These are phyloP conservation scores for Scleromitrula shiraiana DNA, from an alignment of 2,329 filamentous ascomycete genomes.

Conservation along the genomic window DNA sequence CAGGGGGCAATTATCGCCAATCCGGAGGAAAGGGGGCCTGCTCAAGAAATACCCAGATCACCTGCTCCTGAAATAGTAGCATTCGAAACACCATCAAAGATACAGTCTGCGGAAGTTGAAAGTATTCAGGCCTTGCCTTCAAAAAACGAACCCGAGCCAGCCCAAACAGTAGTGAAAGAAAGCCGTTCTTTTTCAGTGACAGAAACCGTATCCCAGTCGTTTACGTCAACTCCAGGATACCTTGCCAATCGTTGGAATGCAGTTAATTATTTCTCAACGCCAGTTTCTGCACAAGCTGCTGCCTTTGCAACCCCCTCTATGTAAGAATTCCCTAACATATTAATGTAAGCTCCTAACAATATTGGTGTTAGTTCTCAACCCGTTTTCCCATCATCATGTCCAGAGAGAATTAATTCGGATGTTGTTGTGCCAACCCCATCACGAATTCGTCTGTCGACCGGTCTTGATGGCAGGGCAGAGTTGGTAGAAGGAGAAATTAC, in stretches of 20 bases:
- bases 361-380: constrained; percentile 16
- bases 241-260: constrained; percentile 47
- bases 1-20: constrained; percentile 3
- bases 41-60: background rate
- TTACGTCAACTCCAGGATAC: constrained; percentile 29
- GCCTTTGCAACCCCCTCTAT: constrained; percentile 34
- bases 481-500: constrained; percentile 61
- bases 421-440: constrained; percentile 19
- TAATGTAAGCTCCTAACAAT: constrained; percentile 1
- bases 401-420: constrained; percentile 21
- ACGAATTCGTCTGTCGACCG: constrained; percentile 69
- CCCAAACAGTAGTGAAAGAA: constrained; percentile 6
- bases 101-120: background rate
- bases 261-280: constrained; percentile 42
- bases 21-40: constrained; percentile 2
- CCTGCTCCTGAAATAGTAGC: background rate
- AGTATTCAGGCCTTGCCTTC: background rate
- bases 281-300: constrained; percentile 32
- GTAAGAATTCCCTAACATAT: constrained; percentile 30
- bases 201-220: constrained; percentile 21
- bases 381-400: constrained; percentile 25
- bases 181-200: constrained; percentile 14
- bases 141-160: background rate
- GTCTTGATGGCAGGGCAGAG: constrained; percentile 84
- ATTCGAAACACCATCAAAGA: background rate